phyloP scores from a whole-genome alignment of 1,284 basidiomycete species.

The Cronartium quercuum region DNA sequence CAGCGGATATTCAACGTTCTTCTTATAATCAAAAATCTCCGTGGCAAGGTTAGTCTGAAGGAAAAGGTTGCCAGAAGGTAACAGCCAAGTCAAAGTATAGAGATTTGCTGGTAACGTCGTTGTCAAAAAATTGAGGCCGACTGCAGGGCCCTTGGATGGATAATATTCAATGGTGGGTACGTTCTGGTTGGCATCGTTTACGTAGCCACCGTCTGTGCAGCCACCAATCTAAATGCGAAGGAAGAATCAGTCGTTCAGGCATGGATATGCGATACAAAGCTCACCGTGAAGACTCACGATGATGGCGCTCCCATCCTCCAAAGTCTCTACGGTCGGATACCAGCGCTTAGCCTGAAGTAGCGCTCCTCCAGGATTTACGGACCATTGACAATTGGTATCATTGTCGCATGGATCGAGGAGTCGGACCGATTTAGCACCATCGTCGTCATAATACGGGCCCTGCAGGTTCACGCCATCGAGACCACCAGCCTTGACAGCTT shows the following conservation, averaged over 20 bases:
- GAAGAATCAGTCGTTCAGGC: no score
- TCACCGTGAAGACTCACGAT: slow-evolving; percentile 30
- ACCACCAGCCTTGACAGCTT: slow-evolving; percentile 48
- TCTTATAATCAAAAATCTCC: slow-evolving; percentile 36
- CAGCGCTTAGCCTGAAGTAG: slow-evolving; percentile 36
- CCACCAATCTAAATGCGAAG: slow-evolving; percentile 23
- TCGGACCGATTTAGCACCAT: slow-evolving; percentile 47
- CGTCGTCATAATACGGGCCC: slow-evolving; percentile 46
- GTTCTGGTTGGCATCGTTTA: slow-evolving; percentile 37
- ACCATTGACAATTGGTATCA: slow-evolving; percentile 36
- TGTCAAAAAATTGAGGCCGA: slow-evolving; percentile 9
- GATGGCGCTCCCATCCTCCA: slow-evolving; percentile 35
- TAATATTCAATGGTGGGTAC: slow-evolving; percentile 33
- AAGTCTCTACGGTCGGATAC: slow-evolving; percentile 33
- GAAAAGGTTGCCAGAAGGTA: slow-evolving; percentile 37
- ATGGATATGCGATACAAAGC: no score
- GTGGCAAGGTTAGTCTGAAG: slow-evolving; percentile 31
- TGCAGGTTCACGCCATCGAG: slow-evolving; percentile 17
- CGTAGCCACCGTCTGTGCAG: slow-evolving; percentile 38
- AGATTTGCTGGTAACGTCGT: slow-evolving; percentile 24
- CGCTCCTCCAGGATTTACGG: slow-evolving; percentile 19
- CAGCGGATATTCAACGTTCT: slow-evolving; percentile 39
- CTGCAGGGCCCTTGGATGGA: slow-evolving; percentile 22
- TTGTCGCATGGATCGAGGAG: slow-evolving; percentile 44
- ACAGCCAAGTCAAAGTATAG: slow-evolving; percentile 34